Conservation (phyloP, 345 rosid genomes). For the Acer yangbiense region DNA sequence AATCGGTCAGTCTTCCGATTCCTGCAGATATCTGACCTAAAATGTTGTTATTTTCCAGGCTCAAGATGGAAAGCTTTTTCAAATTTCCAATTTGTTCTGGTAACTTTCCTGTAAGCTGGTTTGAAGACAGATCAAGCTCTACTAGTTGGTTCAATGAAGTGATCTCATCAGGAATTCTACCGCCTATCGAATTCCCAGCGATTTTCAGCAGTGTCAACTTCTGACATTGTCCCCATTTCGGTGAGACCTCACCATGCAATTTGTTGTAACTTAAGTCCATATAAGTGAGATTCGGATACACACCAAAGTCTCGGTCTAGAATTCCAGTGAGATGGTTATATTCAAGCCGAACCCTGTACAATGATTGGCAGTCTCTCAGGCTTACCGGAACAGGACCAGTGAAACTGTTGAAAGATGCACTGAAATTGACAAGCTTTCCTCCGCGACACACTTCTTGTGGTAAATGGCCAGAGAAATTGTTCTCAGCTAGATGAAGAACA, state of each 20-base stretch:
- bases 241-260: conserved; percentile 31
- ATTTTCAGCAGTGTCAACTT: conserved; percentile 18
- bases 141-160: conserved; percentile 20
- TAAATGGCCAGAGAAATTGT: conserved; percentile 33
- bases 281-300: conserved; percentile 37
- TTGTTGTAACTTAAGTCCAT: conserved; percentile 38
- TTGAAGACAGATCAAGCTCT: conserved; percentile 29
- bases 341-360: conserved; percentile 34
- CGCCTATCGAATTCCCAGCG: conserved; percentile 24
- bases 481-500: conserved; percentile 23
- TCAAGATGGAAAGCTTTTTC: conserved; percentile 8
- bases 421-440: conserved; percentile 30
- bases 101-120: conserved; percentile 27
- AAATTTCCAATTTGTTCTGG: conserved; percentile 29
- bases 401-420: conserved; percentile 28
- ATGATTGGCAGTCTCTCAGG: conserved; percentile 26
- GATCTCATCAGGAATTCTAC: conserved; percentile 30
- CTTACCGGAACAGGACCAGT: conserved; percentile 34
- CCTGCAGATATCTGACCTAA: conserved; percentile 24
- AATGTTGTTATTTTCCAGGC: conserved; percentile 25
- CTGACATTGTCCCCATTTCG: conserved; percentile 32
- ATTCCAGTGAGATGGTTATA: conserved; percentile 32
- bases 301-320: conserved; percentile 24
- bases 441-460: conserved; percentile 29
- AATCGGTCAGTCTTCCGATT: conserved; percentile 17